A percentile compares a stretch with the other conserved stretches of the same genome.
Conservation (phyloP, 2,329 filamentous ascomycete genomes). For the Blastomyces gilchristii region DNA sequence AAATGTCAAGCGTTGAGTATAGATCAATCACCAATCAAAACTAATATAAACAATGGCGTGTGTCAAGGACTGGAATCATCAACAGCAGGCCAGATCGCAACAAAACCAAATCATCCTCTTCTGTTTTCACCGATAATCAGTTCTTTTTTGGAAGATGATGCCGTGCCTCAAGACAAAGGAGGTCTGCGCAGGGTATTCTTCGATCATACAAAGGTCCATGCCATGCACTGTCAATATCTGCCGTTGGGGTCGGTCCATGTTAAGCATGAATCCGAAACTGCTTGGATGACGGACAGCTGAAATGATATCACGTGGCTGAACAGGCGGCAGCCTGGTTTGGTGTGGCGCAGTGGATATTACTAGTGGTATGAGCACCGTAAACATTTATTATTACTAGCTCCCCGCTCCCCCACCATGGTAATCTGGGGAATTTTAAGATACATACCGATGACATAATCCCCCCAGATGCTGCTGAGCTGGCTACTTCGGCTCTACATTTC, state of each 20-base stretch:
- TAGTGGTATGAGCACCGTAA: no score
- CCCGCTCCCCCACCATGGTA: no score
- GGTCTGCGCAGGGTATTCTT: no score
- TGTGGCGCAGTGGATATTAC: neutral
- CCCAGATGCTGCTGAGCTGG: neutral
- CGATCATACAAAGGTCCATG: neutral
- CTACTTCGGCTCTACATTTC: conserved; percentile 4
- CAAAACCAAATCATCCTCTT: neutral
- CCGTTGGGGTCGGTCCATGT: neutral
- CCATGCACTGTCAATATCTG: neutral
- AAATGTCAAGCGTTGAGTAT: neutral
- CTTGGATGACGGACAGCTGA: neutral
- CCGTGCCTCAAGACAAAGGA: neutral
- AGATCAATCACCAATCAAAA: conserved; percentile 1
- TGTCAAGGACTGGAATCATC: neutral
- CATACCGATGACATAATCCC: neutral
- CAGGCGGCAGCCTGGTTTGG: neutral
- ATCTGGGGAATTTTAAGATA: neutral
- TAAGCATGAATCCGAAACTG: neutral
- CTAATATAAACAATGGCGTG: neutral
- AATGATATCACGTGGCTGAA: conserved; percentile 5
- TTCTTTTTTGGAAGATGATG: neutral
- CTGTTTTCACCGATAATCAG: neutral
- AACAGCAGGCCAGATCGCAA: neutral
- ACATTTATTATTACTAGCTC: neutral